phyloP scores from a whole-genome alignment of 257 asterid genomes.

The Jacaranda copaia region DNA sequence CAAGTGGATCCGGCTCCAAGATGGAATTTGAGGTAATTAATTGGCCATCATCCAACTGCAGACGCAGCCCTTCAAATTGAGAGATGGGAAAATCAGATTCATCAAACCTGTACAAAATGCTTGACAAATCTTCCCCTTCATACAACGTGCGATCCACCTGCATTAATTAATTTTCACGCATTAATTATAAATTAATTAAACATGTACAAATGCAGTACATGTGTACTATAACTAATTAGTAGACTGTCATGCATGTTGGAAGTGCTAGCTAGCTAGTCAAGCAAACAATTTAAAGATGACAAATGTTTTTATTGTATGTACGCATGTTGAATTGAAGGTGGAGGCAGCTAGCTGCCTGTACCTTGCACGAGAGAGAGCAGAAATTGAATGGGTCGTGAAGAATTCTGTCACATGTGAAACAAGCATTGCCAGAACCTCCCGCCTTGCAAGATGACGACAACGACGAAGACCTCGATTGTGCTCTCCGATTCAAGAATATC shows the following conservation, averaged over 20 bases:
- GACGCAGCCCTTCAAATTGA: background rate
- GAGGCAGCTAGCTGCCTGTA: background rate
- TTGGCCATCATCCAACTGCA: no score
- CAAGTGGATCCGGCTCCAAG: no score
- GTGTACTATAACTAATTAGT: no score
- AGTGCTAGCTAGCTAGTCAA: no score
- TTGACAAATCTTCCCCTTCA: background rate
- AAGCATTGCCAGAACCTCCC: conserved; percentile 47
- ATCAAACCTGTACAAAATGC: background rate
- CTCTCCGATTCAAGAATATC: conserved; percentile 62
- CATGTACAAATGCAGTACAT: no score
- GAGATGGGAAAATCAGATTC: background rate
- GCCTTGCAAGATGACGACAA: conserved; percentile 38
- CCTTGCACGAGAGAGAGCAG: conserved; percentile 79
- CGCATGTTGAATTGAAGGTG: no score
- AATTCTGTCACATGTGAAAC: conserved; percentile 63
- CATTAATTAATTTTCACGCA: no score
- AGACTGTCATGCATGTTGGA: no score
- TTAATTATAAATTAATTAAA: background rate
- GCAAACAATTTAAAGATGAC: no score
- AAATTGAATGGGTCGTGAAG: conserved; percentile 64
- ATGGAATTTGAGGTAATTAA: no score
- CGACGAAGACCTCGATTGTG: conserved; percentile 43
- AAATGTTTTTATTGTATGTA: no score
- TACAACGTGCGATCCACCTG: background rate